phyloP scores from a whole-genome alignment of 208 protist species.

The Polymyxa betae region DNA sequence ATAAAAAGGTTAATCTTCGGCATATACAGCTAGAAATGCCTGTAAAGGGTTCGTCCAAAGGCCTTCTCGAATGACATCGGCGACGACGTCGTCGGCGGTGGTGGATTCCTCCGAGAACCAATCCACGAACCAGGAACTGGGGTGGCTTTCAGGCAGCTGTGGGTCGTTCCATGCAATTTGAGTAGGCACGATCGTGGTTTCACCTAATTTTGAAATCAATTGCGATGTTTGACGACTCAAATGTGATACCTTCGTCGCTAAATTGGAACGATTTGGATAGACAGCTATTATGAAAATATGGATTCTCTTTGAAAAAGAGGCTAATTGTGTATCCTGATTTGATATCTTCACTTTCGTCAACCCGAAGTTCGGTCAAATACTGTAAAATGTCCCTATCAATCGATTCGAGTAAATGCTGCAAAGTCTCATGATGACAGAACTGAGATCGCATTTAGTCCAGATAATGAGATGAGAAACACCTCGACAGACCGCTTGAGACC shows the following conservation, averaged over 20 bases:
- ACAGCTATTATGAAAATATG: neutral
- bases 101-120: neutral
- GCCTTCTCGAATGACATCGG: slow-evolving; percentile 9
- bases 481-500: neutral
- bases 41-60: neutral
- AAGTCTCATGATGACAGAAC: neutral
- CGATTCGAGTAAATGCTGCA: neutral
- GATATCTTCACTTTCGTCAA: slow-evolving; percentile 6
- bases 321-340: slow-evolving; percentile 40
- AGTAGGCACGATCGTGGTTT: neutral
- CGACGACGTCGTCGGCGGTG: neutral
- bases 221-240: neutral
- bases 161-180: neutral
- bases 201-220: neutral
- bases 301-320: neutral
- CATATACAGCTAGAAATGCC: no score
- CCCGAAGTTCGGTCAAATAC: neutral
- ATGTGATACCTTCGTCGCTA: slow-evolving; percentile 23
- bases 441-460: neutral
- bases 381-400: neutral
- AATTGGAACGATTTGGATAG: slow-evolving; percentile 8
- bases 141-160: neutral
- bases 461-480: neutral
- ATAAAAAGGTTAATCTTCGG: no score
- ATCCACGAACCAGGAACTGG: neutral